phyloP scores from a whole-genome alignment of 176 grass and related monocot species.

The Triticum urartu region DNA sequence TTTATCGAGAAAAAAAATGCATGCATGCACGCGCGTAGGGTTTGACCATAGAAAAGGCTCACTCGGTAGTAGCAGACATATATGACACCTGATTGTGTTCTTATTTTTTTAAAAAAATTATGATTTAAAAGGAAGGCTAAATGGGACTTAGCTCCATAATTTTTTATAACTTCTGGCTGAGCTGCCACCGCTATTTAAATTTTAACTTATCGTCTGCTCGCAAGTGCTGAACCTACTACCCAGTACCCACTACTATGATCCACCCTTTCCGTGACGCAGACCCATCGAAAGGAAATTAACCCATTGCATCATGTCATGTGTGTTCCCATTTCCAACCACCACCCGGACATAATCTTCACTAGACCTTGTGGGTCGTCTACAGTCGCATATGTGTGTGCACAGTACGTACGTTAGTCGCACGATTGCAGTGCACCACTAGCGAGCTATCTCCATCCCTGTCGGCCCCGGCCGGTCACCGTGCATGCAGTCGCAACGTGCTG shows the following conservation, averaged over 20 bases:
- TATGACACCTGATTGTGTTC: too few species aligned
- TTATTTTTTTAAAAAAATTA: too few species aligned
- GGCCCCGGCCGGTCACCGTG: not conserved
- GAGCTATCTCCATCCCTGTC: not conserved
- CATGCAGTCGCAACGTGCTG: not conserved
- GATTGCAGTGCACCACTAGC: not conserved
- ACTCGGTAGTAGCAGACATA: not conserved
- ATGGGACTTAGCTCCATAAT: too few species aligned
- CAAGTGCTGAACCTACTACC: conserved; percentile 18
- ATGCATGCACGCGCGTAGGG: not conserved
- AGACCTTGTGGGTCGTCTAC: not conserved
- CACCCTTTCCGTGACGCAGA: conserved; percentile 30
- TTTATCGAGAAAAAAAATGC: too few species aligned
- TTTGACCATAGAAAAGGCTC: conserved; percentile 11
- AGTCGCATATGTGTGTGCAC: not conserved
- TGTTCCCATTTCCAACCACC: conserved; percentile 15
- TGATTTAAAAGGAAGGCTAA: too few species aligned
- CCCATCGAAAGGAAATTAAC: not conserved
- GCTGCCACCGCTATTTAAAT: too few species aligned
- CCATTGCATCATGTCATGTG: conserved; percentile 6
- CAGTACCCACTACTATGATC: too few species aligned
- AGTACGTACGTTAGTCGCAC: not conserved
- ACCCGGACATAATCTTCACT: not conserved
- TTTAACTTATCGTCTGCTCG: too few species aligned
- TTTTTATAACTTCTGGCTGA: too few species aligned